Conservation (phyloP, 1,139 yeast genomes). For the Pichia sp. region DNA sequence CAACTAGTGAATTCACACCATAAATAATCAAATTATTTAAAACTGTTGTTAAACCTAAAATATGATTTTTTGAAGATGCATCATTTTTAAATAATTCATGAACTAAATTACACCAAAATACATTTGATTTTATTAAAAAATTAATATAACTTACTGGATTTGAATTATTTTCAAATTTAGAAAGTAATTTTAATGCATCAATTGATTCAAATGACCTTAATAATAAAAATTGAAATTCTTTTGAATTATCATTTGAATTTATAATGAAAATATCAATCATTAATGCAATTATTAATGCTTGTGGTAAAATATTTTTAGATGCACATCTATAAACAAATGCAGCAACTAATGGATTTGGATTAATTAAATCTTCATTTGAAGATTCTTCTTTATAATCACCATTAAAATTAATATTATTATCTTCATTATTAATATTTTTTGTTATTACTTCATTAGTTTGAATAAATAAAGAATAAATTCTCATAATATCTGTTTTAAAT, state of each 20-base stretch:
- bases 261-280: conserved; percentile 16
- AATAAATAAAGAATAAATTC: conserved; percentile 9
- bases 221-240: conserved; percentile 20
- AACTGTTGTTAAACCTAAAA: conserved; percentile 9
- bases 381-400: neutral
- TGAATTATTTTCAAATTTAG: conserved; percentile 7
- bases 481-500: conserved; percentile 11
- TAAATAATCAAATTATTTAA: conserved; percentile 18
- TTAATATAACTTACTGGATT: conserved; percentile 16
- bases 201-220: conserved; percentile 20
- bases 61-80: conserved; percentile 1
- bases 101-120: conserved; percentile 21
- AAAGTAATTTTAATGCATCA: conserved; percentile 15
- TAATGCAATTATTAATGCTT: conserved; percentile 14
- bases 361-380: neutral
- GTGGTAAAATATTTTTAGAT: conserved; percentile 12
- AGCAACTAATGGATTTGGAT: conserved; percentile 19
- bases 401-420: no score
- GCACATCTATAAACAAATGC: conserved; percentile 16
- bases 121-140: conserved; percentile 10
- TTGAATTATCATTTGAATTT: conserved; percentile 4
- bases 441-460: neutral
- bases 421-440: no score
- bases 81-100: conserved; percentile 12
- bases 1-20: conserved; percentile 22